These are phyloP conservation scores for Corrigiola litoralis DNA, from an alignment of 179 eudicot genomes.

Conservation along the genomic window DNA sequence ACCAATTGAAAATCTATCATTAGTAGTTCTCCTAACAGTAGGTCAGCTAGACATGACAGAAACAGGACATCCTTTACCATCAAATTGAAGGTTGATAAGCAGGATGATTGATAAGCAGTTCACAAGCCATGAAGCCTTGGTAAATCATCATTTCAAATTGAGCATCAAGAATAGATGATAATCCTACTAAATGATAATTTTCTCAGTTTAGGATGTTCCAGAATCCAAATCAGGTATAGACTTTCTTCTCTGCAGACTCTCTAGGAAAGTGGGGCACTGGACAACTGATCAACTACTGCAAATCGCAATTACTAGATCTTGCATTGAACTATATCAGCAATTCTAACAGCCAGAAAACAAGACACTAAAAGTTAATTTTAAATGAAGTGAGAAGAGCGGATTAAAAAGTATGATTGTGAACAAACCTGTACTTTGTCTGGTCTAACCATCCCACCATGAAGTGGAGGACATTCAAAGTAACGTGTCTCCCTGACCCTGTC, in stretches of 20 bases:
- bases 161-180: background rate
- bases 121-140: background rate
- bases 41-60: too few species aligned
- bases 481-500: slow-evolving; percentile 85
- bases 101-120: background rate
- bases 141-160: background rate
- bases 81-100: background rate
- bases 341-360: too few species aligned
- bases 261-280: background rate
- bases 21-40: too few species aligned
- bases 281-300: background rate
- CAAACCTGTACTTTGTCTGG: slow-evolving; percentile 92
- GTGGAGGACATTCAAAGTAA: slow-evolving; percentile 75
- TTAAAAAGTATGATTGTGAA: background rate
- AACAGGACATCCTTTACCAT: background rate
- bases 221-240: background rate
- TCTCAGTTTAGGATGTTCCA: background rate
- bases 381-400: background rate
- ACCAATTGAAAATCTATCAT: too few species aligned
- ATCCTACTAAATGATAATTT: background rate
- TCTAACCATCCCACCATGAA: slow-evolving; percentile 83
- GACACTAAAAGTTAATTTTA: background rate
- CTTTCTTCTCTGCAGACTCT: background rate
- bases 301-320: too few species aligned
- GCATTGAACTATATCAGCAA: too few species aligned